phyloP scores from a whole-genome alignment of 164 flowering plant species.

The Cinnamomum chago region DNA sequence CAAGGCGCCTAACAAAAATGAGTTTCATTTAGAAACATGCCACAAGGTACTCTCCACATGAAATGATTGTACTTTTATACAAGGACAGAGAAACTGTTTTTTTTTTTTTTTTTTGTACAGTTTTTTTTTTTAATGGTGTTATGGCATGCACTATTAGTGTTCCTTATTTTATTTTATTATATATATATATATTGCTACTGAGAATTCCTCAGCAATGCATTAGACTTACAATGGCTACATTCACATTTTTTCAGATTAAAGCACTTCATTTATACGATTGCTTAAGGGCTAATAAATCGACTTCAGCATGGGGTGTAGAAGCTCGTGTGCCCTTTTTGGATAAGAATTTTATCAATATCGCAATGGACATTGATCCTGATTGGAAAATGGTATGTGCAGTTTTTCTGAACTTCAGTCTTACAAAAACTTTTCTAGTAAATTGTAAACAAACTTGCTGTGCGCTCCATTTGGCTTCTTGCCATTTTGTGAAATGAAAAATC shows the following conservation, averaged over 20 bases:
- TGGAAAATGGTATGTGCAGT: constrained; percentile 75
- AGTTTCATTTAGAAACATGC: constrained; percentile 84
- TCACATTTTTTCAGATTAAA: constrained; percentile 52
- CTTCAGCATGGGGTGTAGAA: constrained; percentile 99
- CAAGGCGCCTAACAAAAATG: constrained; percentile 93
- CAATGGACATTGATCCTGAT: constrained; percentile 93
- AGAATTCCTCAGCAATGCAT: not conserved
- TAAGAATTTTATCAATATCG: constrained; percentile 70
- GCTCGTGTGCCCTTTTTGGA: constrained; percentile 98
- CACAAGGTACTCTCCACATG: constrained; percentile 50
- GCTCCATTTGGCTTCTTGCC: too few relatives aligned
- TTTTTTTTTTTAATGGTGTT: not conserved
- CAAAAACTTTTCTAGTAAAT: too few relatives aligned
- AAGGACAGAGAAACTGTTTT: not conserved
- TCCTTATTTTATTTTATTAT: not conserved
- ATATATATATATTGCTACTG: not conserved
- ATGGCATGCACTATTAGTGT: not conserved
- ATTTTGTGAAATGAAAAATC: too few relatives aligned
- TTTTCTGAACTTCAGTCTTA: not conserved
- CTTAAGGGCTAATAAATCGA: constrained; percentile 92
- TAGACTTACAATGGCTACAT: not conserved
- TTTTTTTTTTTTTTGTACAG: not conserved
- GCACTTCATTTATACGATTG: constrained; percentile 66
- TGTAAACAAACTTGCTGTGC: too few relatives aligned
- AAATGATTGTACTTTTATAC: not conserved